phyloP scores from a whole-genome alignment of 2,329 filamentous ascomycete genomes.

The Colletotrichum sp. region DNA sequence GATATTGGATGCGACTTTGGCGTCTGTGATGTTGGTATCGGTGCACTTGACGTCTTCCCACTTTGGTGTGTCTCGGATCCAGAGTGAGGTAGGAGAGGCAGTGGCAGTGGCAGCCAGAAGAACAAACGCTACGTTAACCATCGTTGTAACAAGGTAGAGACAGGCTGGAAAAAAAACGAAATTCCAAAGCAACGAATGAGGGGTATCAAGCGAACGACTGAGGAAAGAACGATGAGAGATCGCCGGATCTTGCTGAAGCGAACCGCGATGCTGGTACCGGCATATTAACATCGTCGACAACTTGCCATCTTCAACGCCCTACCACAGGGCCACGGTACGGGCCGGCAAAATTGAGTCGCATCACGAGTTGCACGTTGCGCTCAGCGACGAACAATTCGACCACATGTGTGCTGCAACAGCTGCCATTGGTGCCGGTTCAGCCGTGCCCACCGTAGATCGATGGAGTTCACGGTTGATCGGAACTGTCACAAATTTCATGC shows the following conservation, averaged over 20 bases:
- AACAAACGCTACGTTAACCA: background rate
- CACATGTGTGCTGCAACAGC: background rate
- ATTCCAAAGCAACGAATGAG: background rate
- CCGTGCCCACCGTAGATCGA: background rate
- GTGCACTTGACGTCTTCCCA: background rate
- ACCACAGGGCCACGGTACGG: background rate
- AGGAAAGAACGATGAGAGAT: background rate
- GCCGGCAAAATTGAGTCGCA: background rate
- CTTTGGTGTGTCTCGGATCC: background rate
- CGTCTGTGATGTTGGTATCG: slow-evolving; percentile 3
- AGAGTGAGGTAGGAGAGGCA: background rate
- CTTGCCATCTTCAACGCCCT: background rate
- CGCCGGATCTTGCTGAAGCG: background rate
- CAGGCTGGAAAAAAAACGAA: background rate
- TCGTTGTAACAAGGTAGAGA: background rate
- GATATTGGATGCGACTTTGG: background rate
- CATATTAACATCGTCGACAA: background rate
- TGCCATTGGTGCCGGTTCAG: background rate
- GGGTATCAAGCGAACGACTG: background rate
- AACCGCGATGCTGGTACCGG: background rate
- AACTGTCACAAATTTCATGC: background rate
- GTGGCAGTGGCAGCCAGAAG: background rate
- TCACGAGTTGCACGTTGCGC: background rate
- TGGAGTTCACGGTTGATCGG: background rate
- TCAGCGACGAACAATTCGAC: background rate